Conservation (phyloP, 352 stramenopile species). For the Phytophthora ramorum region DNA sequence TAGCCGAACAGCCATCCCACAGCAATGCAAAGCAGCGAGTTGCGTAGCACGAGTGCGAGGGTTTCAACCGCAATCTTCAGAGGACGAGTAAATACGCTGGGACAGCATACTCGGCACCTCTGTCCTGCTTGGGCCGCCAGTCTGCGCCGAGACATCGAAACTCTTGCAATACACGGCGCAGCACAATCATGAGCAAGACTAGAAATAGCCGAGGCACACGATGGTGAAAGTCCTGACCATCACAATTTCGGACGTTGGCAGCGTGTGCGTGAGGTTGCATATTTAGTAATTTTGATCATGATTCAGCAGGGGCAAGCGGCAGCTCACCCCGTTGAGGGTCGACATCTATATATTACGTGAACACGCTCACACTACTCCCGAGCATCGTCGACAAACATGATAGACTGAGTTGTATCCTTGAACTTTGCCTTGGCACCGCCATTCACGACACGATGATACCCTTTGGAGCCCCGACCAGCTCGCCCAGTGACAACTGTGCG, state of each 20-base stretch:
- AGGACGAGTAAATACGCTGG: neutral
- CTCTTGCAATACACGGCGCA: no score
- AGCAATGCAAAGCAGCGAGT: constrained; percentile 6
- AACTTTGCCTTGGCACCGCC: constrained; percentile 47
- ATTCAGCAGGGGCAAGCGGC: neutral
- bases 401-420: constrained; percentile 57
- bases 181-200: neutral
- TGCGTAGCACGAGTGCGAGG: constrained; percentile 15
- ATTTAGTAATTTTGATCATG: neutral
- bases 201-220: constrained; percentile 5
- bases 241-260: neutral
- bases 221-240: no score
- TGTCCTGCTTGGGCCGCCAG: neutral
- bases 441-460: constrained; percentile 50
- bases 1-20: constrained; percentile 17
- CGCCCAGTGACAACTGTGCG: constrained; percentile 13
- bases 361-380: constrained; percentile 50
- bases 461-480: constrained; percentile 19
- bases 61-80: neutral
- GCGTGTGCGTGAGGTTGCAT: no score
- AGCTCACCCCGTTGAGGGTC: constrained; percentile 4
- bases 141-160: neutral
- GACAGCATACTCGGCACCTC: neutral
- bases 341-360: constrained; percentile 31
- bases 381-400: constrained; percentile 77